Conservation (phyloP, 805 yeast genomes). For the Sporopachydermia quercuum region DNA sequence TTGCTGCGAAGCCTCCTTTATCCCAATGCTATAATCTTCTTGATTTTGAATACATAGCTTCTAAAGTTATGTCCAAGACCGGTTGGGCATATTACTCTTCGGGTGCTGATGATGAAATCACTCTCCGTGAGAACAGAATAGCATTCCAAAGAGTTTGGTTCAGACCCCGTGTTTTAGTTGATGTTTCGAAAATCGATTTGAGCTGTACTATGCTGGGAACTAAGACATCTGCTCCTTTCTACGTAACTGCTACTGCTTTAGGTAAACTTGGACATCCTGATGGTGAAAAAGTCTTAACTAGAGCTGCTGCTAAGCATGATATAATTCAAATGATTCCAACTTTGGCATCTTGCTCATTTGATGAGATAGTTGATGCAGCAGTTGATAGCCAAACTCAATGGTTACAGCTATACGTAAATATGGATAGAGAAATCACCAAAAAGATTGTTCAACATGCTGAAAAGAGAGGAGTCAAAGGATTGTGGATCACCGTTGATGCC, state of each 20-base stretch:
- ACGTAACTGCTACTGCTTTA: slow-evolving; percentile 82
- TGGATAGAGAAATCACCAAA: slow-evolving; percentile 52
- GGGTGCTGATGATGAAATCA: slow-evolving; percentile 86
- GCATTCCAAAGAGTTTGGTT: slow-evolving; percentile 83
- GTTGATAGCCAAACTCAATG: slow-evolving; percentile 61
- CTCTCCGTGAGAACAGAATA: slow-evolving; percentile 78
- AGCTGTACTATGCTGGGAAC: slow-evolving; percentile 67
- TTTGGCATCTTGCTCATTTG: slow-evolving; percentile 74
- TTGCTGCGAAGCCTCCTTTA: slow-evolving; percentile 50
- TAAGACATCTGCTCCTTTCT: slow-evolving; percentile 60
- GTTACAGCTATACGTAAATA: slow-evolving; percentile 77
- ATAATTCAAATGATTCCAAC: slow-evolving; percentile 88
- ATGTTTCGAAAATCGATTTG: slow-evolving; percentile 60
- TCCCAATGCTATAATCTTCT: slow-evolving; percentile 57
- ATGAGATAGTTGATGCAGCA: slow-evolving; percentile 67
- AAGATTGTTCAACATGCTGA: slow-evolving; percentile 59
- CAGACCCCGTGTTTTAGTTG: slow-evolving; percentile 69
- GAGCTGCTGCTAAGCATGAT: slow-evolving; percentile 61
- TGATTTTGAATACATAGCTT: slow-evolving; percentile 82
- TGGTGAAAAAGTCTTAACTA: slow-evolving; percentile 77
- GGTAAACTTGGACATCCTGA: slow-evolving; percentile 88
- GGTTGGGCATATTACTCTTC: slow-evolving; percentile 93
- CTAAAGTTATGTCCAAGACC: slow-evolving; percentile 54
- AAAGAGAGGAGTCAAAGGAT: slow-evolving; percentile 58
- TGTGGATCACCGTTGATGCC: slow-evolving; percentile 85